phyloP scores from a whole-genome alignment of 2,329 filamentous ascomycete genomes.

The Colletotrichum kahawae region DNA sequence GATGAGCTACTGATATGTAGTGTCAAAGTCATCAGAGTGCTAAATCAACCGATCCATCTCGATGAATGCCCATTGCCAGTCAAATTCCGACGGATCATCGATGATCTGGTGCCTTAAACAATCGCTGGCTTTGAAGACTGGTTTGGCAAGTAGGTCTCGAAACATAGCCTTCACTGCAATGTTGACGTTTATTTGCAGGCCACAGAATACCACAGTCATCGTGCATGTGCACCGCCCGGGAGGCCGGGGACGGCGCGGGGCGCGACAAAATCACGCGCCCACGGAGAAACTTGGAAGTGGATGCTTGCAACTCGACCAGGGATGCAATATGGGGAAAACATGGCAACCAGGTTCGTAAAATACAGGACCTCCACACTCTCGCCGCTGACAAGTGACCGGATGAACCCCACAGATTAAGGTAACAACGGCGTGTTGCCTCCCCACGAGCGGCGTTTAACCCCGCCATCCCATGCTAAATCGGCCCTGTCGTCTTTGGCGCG shows the following conservation, averaged over 20 bases:
- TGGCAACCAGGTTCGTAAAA: not conserved
- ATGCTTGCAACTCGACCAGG: not conserved
- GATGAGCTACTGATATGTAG: no score
- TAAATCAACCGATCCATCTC: no score
- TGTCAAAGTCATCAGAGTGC: no score
- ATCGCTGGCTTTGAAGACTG: no score
- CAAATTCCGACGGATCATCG: no score
- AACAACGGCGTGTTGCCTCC: not conserved
- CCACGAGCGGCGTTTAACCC: not conserved
- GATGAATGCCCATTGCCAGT: no score
- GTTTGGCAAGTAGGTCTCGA: no score
- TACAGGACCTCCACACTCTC: not conserved
- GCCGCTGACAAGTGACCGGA: not conserved
- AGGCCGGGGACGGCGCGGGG: not conserved
- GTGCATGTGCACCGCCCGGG: not conserved
- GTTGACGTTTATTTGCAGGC: no score
- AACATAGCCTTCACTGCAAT: no score
- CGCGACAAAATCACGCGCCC: not conserved
- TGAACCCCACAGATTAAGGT: constrained; percentile 9
- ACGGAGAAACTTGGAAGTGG: constrained; percentile 1
- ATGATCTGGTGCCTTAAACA: no score
- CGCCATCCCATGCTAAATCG: not conserved
- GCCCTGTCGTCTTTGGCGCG: not conserved
- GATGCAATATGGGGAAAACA: not conserved
- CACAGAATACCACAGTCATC: no score